These are phyloP conservation scores for Glutinoglossum americanum DNA, from an alignment of 495 filamentous ascomycete genomes.

Conservation along the genomic window DNA sequence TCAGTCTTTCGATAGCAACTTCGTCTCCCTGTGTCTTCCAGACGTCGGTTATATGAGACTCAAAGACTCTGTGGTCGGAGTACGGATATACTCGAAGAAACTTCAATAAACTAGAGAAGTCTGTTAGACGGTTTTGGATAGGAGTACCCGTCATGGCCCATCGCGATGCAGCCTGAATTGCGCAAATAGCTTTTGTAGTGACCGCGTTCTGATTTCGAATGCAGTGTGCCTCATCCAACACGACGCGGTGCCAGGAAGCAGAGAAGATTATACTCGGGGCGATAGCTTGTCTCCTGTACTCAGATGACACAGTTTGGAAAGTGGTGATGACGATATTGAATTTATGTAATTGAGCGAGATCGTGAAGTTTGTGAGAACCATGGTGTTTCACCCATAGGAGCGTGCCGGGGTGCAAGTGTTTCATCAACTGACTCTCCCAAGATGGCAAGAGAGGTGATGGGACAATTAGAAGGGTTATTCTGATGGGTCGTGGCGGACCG, in stretches of 20 bases:
- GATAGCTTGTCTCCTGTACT: conserved; percentile 11
- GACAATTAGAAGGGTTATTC: conserved; percentile 8
- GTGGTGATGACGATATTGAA: conserved; percentile 18
- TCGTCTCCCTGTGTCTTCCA: conserved; percentile 5
- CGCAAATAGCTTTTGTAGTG: conserved; percentile 17
- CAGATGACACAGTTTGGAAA: conserved; percentile 19
- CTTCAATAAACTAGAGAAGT: neutral
- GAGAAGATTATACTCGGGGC: conserved; percentile 7
- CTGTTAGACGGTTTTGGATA: neutral
- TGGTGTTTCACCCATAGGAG: conserved; percentile 16
- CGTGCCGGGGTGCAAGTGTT: conserved; percentile 11
- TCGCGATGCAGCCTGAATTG: neutral
- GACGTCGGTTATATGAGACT: conserved; percentile 5
- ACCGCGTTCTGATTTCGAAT: conserved; percentile 19
- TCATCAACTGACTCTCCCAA: conserved; percentile 20
- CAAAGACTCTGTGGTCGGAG: neutral
- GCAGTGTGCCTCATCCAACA: conserved; percentile 25
- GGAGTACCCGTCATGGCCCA: conserved; percentile 2
- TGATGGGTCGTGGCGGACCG: neutral
- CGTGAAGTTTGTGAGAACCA: conserved; percentile 11
- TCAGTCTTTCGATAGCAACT: conserved; percentile 7
- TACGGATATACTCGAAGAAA: neutral
- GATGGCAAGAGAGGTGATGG: conserved; percentile 14
- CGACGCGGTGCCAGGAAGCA: conserved; percentile 20
- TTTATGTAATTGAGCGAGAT: conserved; percentile 3